These are phyloP conservation scores for Reticulascus tulasneorum DNA, from an alignment of 2,329 filamentous ascomycete genomes.

Conservation along the genomic window DNA sequence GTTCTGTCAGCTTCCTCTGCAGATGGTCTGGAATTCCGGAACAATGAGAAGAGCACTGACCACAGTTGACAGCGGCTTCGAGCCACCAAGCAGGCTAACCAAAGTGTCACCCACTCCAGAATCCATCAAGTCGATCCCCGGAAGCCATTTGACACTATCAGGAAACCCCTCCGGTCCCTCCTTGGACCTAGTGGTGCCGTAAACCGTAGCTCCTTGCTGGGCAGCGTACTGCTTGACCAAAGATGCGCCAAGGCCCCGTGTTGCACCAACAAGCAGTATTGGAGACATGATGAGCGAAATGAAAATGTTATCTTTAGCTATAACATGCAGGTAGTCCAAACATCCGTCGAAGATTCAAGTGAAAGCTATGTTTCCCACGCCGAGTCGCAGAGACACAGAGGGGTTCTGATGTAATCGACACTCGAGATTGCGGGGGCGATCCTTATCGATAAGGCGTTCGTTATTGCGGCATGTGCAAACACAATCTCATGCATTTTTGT, in stretches of 20 bases:
- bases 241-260: conserved; percentile 62
- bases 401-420: too few species aligned
- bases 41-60: conserved; percentile 25
- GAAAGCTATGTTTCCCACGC: too few species aligned
- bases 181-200: conserved; percentile 54
- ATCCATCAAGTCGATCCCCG: conserved; percentile 51
- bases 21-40: conserved; percentile 20
- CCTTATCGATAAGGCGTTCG: too few species aligned
- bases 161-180: conserved; percentile 37
- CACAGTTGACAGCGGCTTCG: conserved; percentile 38
- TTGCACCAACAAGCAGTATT: conserved; percentile 64
- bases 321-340: too few species aligned
- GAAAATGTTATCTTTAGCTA: too few species aligned
- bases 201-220: conserved; percentile 44
- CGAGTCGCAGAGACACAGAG: too few species aligned
- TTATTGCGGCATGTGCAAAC: too few species aligned
- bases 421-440: too few species aligned
- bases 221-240: conserved; percentile 55
- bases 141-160: conserved; percentile 51
- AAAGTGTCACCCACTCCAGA: conserved; percentile 44
- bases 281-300: conserved; percentile 32
- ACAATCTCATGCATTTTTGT: too few species aligned
- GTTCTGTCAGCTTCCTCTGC: neutral
- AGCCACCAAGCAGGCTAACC: conserved; percentile 35
- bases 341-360: neutral